Base-by-base conservation (phyloP, 2,329 filamentous ascomycete genomes). In the Tricladium varicosporioides region DNA sequence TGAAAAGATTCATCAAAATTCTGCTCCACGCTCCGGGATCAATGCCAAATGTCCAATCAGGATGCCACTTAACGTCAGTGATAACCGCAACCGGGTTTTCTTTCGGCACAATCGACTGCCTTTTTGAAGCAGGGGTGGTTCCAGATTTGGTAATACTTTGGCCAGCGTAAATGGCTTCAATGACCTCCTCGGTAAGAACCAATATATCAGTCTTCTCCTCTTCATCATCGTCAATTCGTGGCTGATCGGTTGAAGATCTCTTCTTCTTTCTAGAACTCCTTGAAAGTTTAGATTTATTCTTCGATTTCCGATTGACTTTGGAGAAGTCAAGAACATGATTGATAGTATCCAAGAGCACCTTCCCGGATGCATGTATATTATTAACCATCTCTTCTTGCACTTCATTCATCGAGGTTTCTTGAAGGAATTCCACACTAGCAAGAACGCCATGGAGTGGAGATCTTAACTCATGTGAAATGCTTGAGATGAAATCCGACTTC, bases 401-500 rank as follows among this genome's bases (percentile, higher is more conserved):
- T 1, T 73, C 72, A 43, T 73, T 74, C 19, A 83, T 70, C 0
- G 70, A 58, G 0, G 80, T 82, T n/a, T 83, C 80, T 3, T 76
- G 74, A 0, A 86, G 64, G 2, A 84, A 68, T 60, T 84, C 81
- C 1, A 76, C 74, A 51, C 74, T 81, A 0, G 80, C 77, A 0
- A 86, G 70, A 32, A 86, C 79, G 2, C 83, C 84, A 54, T 87
- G 83, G 0, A 87, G 71, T 0, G 84, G 84, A 1, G 80, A 83
- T 4, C 84, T 75, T 13, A 87, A 70, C 65, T 87, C 84, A 63
- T 87, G 84, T 2, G 80, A 83, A 5, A 87, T 77, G 1, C 80
- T 84, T 0, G 80, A 79, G 7, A 87, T 76, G 36, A 84, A 79
- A 56, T 85, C 81, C 1, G 78, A 78, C 65, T 70, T 70, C 65